Conservation (phyloP, 179 eudicot species). For the Vitellaria paradoxa region DNA sequence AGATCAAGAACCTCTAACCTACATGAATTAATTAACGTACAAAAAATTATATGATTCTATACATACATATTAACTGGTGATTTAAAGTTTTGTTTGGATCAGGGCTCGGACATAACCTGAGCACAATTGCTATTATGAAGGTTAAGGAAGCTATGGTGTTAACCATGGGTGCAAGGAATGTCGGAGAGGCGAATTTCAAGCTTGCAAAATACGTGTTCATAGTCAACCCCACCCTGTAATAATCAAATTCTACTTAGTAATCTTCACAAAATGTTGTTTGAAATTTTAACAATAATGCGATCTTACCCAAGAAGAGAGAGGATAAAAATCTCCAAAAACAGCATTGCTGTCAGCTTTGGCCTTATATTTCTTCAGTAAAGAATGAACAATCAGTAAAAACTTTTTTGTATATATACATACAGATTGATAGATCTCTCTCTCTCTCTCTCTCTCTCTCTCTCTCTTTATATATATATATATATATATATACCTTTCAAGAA, state of each 20-base stretch:
- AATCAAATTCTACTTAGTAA: background rate
- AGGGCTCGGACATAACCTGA: conserved; percentile 39
- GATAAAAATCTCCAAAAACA: conserved; percentile 60
- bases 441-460: background rate
- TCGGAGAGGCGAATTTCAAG: conserved; percentile 74
- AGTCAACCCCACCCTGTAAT: conserved; percentile 70
- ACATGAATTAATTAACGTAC: background rate
- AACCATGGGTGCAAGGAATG: conserved; percentile 67
- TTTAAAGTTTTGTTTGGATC: background rate
- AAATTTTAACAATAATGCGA: background rate
- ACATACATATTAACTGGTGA: too few species aligned
- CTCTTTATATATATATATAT: too few species aligned
- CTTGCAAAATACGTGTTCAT: conserved; percentile 81
- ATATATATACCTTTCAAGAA: conserved; percentile 61
- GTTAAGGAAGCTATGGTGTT: conserved; percentile 75
- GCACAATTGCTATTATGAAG: conserved; percentile 62
- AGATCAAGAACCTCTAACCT: conserved; percentile 63
- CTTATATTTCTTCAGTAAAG: conserved; percentile 53
- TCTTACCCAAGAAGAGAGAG: conserved; percentile 78
- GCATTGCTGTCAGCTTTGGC: conserved; percentile 64
- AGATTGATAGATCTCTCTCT: background rate
- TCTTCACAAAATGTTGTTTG: background rate
- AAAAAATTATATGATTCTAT: background rate
- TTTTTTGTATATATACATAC: background rate
- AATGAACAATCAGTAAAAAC: conserved; percentile 6